These are phyloP conservation scores for Cajanus cajan DNA, from an alignment of 306 rosid genomes.

Conservation along the genomic window DNA sequence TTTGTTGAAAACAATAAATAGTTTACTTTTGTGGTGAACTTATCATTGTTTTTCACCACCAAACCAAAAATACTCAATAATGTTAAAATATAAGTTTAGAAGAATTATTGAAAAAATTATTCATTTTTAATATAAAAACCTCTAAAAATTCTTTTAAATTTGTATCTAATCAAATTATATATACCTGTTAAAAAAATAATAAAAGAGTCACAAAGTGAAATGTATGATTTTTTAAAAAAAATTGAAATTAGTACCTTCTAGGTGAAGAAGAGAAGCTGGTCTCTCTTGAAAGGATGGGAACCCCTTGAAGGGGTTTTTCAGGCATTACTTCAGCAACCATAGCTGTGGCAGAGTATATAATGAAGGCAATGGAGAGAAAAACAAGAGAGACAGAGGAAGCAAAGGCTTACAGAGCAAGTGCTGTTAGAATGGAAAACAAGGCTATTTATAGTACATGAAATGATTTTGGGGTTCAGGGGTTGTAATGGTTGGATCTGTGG, in stretches of 20 bases:
- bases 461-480: neutral
- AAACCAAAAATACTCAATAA: no score
- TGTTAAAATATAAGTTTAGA: no score
- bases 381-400: conserved; percentile 18
- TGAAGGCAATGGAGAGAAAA: neutral
- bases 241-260: conserved; percentile 47
- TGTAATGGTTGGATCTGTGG: neutral
- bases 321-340: conserved; percentile 64
- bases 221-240: neutral
- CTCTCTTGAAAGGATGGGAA: conserved; percentile 50
- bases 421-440: neutral
- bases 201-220: neutral
- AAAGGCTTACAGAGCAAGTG: neutral
- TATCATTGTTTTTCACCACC: no score
- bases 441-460: conserved; percentile 16
- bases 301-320: conserved; percentile 52
- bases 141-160: no score
- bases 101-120: no score
- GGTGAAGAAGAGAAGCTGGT: conserved; percentile 35
- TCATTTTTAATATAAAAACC: no score
- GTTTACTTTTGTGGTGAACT: no score
- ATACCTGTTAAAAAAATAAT: no score
- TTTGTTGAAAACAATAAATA: no score
- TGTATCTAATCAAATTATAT: no score
- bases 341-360: neutral